phyloP scores from a whole-genome alignment of 192 early-diverging fungal genomes.

The Mortierella alpina region DNA sequence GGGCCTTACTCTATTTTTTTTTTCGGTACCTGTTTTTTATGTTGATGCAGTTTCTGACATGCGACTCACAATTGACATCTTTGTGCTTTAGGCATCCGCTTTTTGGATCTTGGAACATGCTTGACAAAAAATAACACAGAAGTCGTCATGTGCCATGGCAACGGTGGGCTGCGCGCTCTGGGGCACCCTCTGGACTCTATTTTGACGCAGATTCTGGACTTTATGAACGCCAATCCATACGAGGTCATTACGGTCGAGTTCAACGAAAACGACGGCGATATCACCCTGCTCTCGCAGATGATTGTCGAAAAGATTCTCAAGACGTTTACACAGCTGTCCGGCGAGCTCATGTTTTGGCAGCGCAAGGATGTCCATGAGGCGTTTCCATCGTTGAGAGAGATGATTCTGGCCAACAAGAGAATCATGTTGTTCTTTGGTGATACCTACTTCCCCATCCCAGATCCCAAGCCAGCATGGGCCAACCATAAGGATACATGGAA shows the following conservation, averaged over 20 bases:
- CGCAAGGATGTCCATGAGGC: background rate
- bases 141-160: slow-evolving; percentile 53
- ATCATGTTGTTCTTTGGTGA: slow-evolving; percentile 48
- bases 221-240: slow-evolving; percentile 50
- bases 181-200: slow-evolving; percentile 41
- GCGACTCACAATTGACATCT: background rate
- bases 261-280: slow-evolving; percentile 43
- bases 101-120: slow-evolving; percentile 55
- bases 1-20: background rate
- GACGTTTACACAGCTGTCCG: slow-evolving; percentile 37
- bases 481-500: slow-evolving; percentile 42
- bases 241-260: slow-evolving; percentile 56
- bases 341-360: slow-evolving; percentile 28
- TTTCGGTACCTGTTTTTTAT: background rate
- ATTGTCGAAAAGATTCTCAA: slow-evolving; percentile 40
- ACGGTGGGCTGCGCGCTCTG: slow-evolving; percentile 16
- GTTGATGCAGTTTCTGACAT: too few relatives aligned
- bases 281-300: background rate
- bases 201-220: slow-evolving; percentile 32
- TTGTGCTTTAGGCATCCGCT: slow-evolving; percentile 46
- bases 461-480: slow-evolving; percentile 40
- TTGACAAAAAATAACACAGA: slow-evolving; percentile 35
- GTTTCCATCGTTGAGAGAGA: slow-evolving; percentile 51
- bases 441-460: slow-evolving; percentile 25
- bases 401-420: slow-evolving; percentile 52